Conservation (phyloP, 2,329 filamentous ascomycete species). For the Neofusicoccum sp. region DNA sequence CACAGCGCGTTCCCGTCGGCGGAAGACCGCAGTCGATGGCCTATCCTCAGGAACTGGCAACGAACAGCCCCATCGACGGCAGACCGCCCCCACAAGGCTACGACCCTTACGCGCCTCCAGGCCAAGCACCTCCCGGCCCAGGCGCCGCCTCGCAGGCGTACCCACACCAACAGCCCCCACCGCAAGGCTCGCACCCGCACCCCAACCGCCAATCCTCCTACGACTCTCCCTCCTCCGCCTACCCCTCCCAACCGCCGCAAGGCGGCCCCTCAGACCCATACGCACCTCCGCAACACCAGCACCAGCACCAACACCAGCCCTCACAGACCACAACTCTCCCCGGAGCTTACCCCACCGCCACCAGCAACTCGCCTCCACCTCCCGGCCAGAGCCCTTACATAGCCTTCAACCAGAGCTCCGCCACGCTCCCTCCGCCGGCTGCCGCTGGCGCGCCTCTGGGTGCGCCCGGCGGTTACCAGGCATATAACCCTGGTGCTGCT, state of each 20-base stretch:
- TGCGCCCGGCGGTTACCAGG: conserved; percentile 30
- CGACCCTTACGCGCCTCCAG: conserved; percentile 26
- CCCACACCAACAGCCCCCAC: conserved; percentile 21
- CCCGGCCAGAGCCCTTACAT: conserved; percentile 27
- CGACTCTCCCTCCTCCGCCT: conserved; percentile 21
- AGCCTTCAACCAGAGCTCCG: conserved; percentile 31
- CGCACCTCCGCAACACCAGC: conserved; percentile 32
- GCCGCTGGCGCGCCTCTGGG: conserved; percentile 15
- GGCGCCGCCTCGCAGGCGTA: conserved; percentile 33
- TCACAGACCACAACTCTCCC: background rate
- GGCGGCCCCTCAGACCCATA: conserved; percentile 18
- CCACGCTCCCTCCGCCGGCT: conserved; percentile 27
- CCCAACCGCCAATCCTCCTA: conserved; percentile 27
- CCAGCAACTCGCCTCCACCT: background rate
- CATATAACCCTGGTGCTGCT: conserved; percentile 31
- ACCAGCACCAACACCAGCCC: conserved; percentile 30
- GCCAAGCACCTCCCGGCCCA: conserved; percentile 25
- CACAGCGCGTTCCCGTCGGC: conserved; percentile 40
- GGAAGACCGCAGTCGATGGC: conserved; percentile 41
- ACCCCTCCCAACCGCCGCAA: conserved; percentile 25
- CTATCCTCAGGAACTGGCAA: conserved; percentile 51
- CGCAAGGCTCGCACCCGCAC: conserved; percentile 26
- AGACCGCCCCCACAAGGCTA: conserved; percentile 37
- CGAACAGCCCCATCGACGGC: conserved; percentile 48
- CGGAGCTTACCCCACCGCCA: background rate